phyloP scores from a whole-genome alignment of 768 basidiomycete species.

The Pleurotus eryngii region DNA sequence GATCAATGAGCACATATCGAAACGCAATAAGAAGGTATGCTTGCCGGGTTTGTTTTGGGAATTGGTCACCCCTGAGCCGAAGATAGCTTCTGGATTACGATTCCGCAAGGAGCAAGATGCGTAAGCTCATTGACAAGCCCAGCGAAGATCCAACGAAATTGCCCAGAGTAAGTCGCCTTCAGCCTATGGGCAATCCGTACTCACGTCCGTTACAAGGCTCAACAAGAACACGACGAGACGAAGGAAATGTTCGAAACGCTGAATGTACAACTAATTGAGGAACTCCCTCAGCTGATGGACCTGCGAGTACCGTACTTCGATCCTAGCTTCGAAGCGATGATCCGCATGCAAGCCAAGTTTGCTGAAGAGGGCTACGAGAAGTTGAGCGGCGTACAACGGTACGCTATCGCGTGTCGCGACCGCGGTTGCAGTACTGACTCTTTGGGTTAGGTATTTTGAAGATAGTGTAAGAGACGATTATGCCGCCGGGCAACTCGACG shows the following conservation, averaged over 20 bases:
- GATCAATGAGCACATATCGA: slow-evolving; percentile 89
- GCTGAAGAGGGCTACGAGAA: slow-evolving; percentile 99
- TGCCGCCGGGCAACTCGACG: slow-evolving; percentile 92
- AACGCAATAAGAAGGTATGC: slow-evolving; percentile 92
- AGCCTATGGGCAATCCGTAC: too few relatives aligned
- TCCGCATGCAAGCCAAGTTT: slow-evolving; percentile 95
- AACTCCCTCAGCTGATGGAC: slow-evolving; percentile 90
- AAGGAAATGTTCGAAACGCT: slow-evolving; percentile 92
- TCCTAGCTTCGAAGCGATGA: slow-evolving; percentile 98
- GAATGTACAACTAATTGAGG: slow-evolving; percentile 87
- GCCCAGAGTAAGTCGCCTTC: slow-evolving; percentile 55
- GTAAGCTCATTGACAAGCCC: slow-evolving; percentile 89
- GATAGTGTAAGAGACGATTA: slow-evolving; percentile 95
- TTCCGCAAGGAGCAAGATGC: slow-evolving; percentile 82
- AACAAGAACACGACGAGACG: slow-evolving; percentile 93
- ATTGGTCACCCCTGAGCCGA: background rate
- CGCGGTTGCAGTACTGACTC: too few relatives aligned
- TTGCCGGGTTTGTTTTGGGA: background rate
- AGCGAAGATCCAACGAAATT: slow-evolving; percentile 91
- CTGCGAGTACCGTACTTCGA: slow-evolving; percentile 97
- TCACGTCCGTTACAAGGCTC: slow-evolving; percentile 50
- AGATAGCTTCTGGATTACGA: slow-evolving; percentile 91
- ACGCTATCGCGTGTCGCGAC: background rate
- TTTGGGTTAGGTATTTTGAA: slow-evolving; percentile 67
- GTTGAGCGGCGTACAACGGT: slow-evolving; percentile 49